Evolutionary conservation across 2,329 filamentous ascomycete genomes (phyloP).

Genomic region (Rhytidhysteron rufulum): DNA sequence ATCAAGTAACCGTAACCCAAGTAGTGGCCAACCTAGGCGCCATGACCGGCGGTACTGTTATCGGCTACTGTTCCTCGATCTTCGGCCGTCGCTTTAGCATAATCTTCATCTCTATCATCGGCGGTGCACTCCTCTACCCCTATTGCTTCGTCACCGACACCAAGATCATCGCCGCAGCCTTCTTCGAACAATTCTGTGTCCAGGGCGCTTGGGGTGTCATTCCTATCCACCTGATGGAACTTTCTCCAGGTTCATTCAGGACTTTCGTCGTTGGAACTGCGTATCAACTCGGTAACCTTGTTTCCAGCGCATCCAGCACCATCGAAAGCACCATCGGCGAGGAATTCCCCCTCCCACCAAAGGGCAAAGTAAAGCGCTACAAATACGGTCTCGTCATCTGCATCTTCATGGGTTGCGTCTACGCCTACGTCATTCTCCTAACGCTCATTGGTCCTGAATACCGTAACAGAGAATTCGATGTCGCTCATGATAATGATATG

Average conservation of each 20-base stretch:
- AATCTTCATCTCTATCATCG: slow-evolving; percentile 52
- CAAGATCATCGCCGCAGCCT: slow-evolving; percentile 71
- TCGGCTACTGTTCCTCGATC: slow-evolving; percentile 45
- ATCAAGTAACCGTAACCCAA: slow-evolving; percentile 47
- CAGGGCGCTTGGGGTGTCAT: slow-evolving; percentile 45
- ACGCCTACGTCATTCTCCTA: slow-evolving; percentile 57
- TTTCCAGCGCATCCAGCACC: slow-evolving; percentile 64
- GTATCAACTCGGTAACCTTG: slow-evolving; percentile 76
- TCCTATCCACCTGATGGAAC: slow-evolving; percentile 70
- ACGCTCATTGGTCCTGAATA: slow-evolving; percentile 59
- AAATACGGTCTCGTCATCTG: slow-evolving; percentile 79
- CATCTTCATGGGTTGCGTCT: slow-evolving; percentile 89
- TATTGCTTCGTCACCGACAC: slow-evolving; percentile 67
- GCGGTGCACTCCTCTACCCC: slow-evolving; percentile 76
- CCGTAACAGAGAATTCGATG: slow-evolving; percentile 33
- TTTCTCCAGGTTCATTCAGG: slow-evolving; percentile 67
- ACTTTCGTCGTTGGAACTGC: slow-evolving; percentile 71
- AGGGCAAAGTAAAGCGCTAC: slow-evolving; percentile 31
- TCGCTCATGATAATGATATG: slow-evolving; percentile 31
- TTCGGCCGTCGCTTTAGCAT: slow-evolving; percentile 47
- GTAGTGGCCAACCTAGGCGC: slow-evolving; percentile 50
- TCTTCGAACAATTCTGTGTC: slow-evolving; percentile 63
- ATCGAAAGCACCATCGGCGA: slow-evolving; percentile 75
- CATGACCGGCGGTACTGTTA: slow-evolving; percentile 43
- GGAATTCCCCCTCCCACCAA: slow-evolving; percentile 64